Base-by-base conservation (phyloP, 1,139 yeast species). In the Schwanniomyces etchellsii region DNA sequence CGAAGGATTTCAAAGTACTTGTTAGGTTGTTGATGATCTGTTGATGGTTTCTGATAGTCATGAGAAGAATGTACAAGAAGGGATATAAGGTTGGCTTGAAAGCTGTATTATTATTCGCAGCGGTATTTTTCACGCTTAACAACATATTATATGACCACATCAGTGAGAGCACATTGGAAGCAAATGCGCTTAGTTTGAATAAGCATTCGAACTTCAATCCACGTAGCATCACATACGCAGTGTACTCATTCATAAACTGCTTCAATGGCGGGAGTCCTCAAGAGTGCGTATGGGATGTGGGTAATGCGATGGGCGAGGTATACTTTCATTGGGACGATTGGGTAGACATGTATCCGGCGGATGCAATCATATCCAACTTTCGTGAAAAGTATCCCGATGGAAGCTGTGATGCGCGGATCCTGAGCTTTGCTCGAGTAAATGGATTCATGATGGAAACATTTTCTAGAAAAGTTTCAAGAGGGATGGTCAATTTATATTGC, bases 311-410 rank as follows among this genome's bases (percentile, higher is more conserved):
- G 5, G 64, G 61, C 14, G 30, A 15, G 5, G 42, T 60, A 10
- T 42, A 35, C 33, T 63, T 63, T 44, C 70, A 64, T 42, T 64
- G 70, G 70, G 70, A 63, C 36, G 69, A 64, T 41, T 63, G 67
- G 64, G 52, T 60, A 10, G 70, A 62, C 37, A 40, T 58, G 28
- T 37, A 45, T 16, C 52, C 57, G 3, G 66, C 48, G 2, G 38
- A 56, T 28, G 22, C 40, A 9, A 34, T 53, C 4, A 38, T 63
- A 16, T 39, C 40, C 10, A 30, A 34, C 5, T 49, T 43, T 28
- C 43, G 60, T 20, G 30, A 35, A 3, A 21, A 31, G 3, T 38
- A 31, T 7, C 53, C 60, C 4, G 46, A 44, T 4, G 61, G 60
- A 9, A 22, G 34, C 16, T 62, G 69, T 36, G 57, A 50, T 24